These are phyloP conservation scores for Sesbania bispinosa DNA, from an alignment of 306 rosid species.

Conservation along the genomic window DNA sequence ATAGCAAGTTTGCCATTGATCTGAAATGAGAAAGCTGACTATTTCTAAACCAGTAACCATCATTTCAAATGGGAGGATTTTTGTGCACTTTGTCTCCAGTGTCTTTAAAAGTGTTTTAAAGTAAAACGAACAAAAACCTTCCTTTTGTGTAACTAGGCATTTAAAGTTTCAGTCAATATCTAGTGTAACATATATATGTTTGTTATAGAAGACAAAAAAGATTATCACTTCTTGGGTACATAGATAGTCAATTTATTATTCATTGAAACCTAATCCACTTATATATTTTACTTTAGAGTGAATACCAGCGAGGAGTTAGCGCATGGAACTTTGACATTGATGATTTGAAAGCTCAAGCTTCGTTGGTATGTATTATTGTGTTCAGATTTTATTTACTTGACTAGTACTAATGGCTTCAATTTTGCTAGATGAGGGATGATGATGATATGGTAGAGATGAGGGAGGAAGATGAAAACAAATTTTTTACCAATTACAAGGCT, in stretches of 20 bases:
- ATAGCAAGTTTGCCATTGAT: neutral
- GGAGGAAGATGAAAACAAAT: slow-evolving; percentile 50
- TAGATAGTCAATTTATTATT: neutral
- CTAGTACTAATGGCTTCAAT: neutral
- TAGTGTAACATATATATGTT: neutral
- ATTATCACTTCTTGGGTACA: neutral
- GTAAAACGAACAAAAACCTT: neutral
- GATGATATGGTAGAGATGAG: slow-evolving; percentile 55
- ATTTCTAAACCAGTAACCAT: neutral
- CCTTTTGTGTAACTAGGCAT: neutral
- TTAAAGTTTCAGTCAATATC: neutral
- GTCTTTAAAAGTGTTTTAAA: neutral
- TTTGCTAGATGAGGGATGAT: slow-evolving; percentile 53
- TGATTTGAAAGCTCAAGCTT: slow-evolving; percentile 86
- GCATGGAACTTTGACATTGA: slow-evolving; percentile 86
- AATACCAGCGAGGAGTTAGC: slow-evolving; percentile 89
- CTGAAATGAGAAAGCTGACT: neutral
- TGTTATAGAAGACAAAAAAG: neutral
- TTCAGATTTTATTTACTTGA: neutral
- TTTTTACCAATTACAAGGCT: slow-evolving; percentile 25
- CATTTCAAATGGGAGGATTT: neutral
- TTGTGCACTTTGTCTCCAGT: neutral
- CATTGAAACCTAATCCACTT: slow-evolving; percentile 8
- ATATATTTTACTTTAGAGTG: slow-evolving; percentile 49
- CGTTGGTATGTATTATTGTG: slow-evolving; percentile 48